These are phyloP conservation scores for Alternaria rosae DNA, from an alignment of 2,329 filamentous ascomycete genomes.

Conservation along the genomic window DNA sequence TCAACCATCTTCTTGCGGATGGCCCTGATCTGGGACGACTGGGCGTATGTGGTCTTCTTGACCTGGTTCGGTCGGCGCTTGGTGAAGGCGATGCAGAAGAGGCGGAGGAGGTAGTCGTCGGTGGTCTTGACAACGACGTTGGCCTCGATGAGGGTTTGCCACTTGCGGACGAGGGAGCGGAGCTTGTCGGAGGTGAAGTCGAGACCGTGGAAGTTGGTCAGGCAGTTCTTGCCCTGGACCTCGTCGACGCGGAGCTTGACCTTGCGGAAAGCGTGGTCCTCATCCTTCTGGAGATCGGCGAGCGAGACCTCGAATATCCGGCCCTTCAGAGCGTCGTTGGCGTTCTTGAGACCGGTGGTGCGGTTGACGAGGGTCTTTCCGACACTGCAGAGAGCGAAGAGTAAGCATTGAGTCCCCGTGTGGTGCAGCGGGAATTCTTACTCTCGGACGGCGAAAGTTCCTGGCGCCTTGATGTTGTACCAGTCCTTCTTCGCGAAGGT, in stretches of 20 bases:
- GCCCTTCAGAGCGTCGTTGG: constrained; percentile 98
- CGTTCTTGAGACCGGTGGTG: constrained; percentile 99
- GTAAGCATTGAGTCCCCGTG: constrained; percentile 38
- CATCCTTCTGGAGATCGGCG: constrained; percentile 98
- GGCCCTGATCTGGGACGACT: constrained; percentile 93
- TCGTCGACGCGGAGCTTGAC: constrained; percentile 98
- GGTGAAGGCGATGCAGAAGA: constrained; percentile 99
- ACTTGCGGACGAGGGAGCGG: constrained; percentile 98
- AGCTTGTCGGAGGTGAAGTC: constrained; percentile 99
- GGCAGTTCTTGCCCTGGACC: constrained; percentile 99
- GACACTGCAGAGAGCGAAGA: constrained; percentile 69
- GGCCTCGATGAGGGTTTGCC: constrained; percentile 99
- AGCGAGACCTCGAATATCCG: constrained; percentile 99
- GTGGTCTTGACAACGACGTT: constrained; percentile 99
- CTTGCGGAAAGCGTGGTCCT: constrained; percentile 99
- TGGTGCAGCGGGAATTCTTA: constrained; percentile 63
- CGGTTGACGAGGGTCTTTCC: constrained; percentile 99
- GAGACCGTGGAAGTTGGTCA: constrained; percentile 99
- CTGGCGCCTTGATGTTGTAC: constrained; percentile 98
- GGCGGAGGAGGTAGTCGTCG: constrained; percentile 98
- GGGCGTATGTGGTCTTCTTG: constrained; percentile 99
- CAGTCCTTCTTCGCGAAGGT: constrained; percentile 99
- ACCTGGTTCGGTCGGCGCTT: constrained; percentile 99
- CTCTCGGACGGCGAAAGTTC: constrained; percentile 96
- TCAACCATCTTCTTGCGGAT: constrained; percentile 99